Conservation (phyloP, 495 filamentous ascomycete genomes). For the Trichoderma gamsii region DNA sequence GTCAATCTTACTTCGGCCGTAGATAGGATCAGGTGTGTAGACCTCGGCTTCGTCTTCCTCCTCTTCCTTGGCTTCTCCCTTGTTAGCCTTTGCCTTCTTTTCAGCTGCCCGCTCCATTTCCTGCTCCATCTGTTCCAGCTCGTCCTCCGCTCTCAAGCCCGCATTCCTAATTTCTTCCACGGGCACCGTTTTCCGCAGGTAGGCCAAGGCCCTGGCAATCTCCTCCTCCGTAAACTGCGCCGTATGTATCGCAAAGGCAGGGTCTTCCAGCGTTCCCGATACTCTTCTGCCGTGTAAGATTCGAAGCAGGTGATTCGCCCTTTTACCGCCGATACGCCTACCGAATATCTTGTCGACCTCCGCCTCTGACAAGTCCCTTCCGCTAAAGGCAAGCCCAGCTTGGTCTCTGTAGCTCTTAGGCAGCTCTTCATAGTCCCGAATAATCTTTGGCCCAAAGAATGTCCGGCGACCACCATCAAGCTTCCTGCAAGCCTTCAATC, state of each 20-base stretch:
- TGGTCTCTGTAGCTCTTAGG: conserved; percentile 42
- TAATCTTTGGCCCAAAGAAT: conserved; percentile 26
- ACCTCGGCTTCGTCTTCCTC: conserved; percentile 19
- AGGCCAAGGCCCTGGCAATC: conserved; percentile 51
- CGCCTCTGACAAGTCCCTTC: conserved; percentile 39
- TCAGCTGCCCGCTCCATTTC: conserved; percentile 27
- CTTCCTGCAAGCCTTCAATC: neutral
- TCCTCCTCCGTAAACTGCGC: conserved; percentile 28
- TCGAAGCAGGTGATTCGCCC: conserved; percentile 60
- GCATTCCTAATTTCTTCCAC: conserved; percentile 68
- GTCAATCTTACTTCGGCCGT: conserved; percentile 45
- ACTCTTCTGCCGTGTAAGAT: conserved; percentile 70
- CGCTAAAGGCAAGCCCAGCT: conserved; percentile 42
- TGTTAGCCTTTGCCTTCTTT: conserved; percentile 28
- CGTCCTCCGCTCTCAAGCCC: conserved; percentile 48
- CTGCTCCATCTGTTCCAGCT: conserved; percentile 56
- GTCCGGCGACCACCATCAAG: conserved; percentile 24
- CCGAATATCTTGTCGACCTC: conserved; percentile 64
- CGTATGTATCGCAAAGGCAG: conserved; percentile 28
- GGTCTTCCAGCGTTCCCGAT: conserved; percentile 66
- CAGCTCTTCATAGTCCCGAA: conserved; percentile 39
- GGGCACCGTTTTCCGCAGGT: conserved; percentile 60
- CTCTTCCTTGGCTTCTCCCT: conserved; percentile 37
- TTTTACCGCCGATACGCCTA: conserved; percentile 35
- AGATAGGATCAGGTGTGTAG: conserved; percentile 31